Evolutionary conservation across 352 stramenopile genomes (phyloP).

Genomic region (Phytophthora hibernalis): DNA sequence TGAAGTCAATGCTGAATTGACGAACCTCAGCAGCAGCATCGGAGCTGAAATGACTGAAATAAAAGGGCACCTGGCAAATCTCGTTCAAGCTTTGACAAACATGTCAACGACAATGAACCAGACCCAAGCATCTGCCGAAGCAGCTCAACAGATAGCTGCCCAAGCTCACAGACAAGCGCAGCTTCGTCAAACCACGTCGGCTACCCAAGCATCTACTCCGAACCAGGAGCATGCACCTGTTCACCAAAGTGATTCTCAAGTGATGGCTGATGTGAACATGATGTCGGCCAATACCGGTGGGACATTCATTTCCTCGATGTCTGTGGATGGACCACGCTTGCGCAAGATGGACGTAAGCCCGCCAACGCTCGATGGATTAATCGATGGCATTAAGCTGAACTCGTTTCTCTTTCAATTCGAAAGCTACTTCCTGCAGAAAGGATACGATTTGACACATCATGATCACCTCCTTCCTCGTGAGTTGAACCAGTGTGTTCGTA

Average conservation of each 20-base stretch:
- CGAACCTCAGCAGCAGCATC: conserved; percentile 1
- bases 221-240: too few species aligned
- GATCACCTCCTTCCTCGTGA: not conserved
- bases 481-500: too few species aligned
- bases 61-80: conserved; percentile 8
- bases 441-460: not conserved
- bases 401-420: conserved; percentile 12
- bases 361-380: conserved; percentile 8
- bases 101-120: not conserved
- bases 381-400: conserved; percentile 20
- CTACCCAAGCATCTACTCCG: too few species aligned
- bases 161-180: not conserved
- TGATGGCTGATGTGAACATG: not conserved
- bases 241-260: too few species aligned
- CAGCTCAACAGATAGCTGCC: not conserved
- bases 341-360: conserved; percentile 11
- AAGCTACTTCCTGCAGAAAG: conserved; percentile 8
- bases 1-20: conserved; percentile 3
- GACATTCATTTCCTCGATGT: too few species aligned
- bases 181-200: not conserved
- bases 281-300: too few species aligned
- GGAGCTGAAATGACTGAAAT: conserved; percentile 2
- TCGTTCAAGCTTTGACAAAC: not conserved
- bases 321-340: too few species aligned
- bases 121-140: not conserved